A percentile compares a stretch with the other conserved stretches of the same genome.
These are phyloP conservation scores for Fusarium floridanum DNA, from an alignment of 2,329 filamentous ascomycete genomes.

Conservation along the genomic window DNA sequence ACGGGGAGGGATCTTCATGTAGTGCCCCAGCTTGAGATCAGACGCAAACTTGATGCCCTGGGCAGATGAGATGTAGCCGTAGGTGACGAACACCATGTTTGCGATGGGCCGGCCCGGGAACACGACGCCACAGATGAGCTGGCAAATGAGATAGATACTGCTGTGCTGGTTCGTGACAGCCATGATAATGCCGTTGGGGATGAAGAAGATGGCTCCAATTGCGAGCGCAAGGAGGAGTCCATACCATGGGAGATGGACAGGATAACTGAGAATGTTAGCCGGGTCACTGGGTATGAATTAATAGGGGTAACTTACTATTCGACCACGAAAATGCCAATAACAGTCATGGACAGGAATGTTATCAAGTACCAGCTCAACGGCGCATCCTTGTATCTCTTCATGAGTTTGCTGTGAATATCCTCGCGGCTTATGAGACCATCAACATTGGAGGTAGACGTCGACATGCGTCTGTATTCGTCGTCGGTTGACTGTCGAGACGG, in stretches of 20 bases:
- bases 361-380: slow-evolving; percentile 84
- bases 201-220: slow-evolving; percentile 85
- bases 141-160: slow-evolving; percentile 88
- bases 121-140: slow-evolving; percentile 83
- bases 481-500: slow-evolving; percentile 33
- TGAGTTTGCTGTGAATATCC: slow-evolving; percentile 86
- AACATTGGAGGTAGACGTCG: slow-evolving; percentile 55
- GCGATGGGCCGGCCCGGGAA: slow-evolving; percentile 89
- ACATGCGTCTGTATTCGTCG: slow-evolving; percentile 40
- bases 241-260: slow-evolving; percentile 88
- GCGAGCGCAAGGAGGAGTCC: slow-evolving; percentile 82
- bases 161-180: slow-evolving; percentile 92
- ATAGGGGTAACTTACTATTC: slow-evolving; percentile 74
- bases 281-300: neutral
- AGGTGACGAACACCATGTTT: slow-evolving; percentile 94
- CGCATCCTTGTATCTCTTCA: slow-evolving; percentile 85
- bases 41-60: slow-evolving; percentile 92
- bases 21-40: slow-evolving; percentile 88
- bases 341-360: slow-evolving; percentile 81
- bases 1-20: slow-evolving; percentile 89
- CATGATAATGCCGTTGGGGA: slow-evolving; percentile 93
- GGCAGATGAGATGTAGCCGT: slow-evolving; percentile 89
- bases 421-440: slow-evolving; percentile 76
- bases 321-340: slow-evolving; percentile 84
- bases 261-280: slow-evolving; percentile 68